Evolutionary conservation across 1,284 basidiomycete species (phyloP).

Genomic region (Pseudomicrostroma phylloplanum): DNA sequence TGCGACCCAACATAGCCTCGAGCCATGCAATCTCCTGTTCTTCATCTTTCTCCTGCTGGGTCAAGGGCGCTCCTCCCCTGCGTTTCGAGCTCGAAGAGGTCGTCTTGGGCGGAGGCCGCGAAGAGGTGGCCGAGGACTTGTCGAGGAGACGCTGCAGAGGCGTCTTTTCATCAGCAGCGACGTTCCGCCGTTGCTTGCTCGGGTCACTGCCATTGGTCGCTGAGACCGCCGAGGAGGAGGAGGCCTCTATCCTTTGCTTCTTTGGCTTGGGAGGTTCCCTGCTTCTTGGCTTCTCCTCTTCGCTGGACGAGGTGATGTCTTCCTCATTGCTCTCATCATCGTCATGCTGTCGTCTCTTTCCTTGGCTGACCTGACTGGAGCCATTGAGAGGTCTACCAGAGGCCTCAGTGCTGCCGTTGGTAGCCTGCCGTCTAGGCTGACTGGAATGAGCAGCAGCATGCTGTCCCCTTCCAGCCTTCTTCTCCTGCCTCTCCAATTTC

Average conservation of each 20-base stretch:
- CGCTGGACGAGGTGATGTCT: background rate
- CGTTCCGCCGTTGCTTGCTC: background rate
- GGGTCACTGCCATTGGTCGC: too few species aligned
- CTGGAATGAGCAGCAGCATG: background rate
- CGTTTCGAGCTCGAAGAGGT: too few species aligned
- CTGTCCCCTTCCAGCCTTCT: constrained; percentile 3
- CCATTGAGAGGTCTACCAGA: too few species aligned
- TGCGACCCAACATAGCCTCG: constrained; percentile 34
- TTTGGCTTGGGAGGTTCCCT: background rate
- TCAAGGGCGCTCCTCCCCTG: constrained; percentile 13
- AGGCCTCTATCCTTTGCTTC: too few species aligned
- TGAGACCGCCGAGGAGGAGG: too few species aligned
- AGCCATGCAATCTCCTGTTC: constrained; percentile 50
- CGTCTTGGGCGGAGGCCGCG: too few species aligned
- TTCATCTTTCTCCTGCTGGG: constrained; percentile 39
- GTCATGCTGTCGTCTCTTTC: constrained; percentile 5
- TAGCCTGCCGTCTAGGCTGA: too few species aligned
- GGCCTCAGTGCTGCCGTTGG: too few species aligned
- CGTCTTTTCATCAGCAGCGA: constrained; percentile 4
- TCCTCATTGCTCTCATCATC: background rate
- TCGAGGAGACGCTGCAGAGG: constrained; percentile 5
- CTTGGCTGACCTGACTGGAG: background rate
- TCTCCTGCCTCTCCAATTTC: constrained; percentile 12
- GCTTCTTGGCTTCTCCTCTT: background rate
- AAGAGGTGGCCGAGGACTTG: background rate